Conservation (phyloP, 257 asterid genomes). For the Plantago elongata region DNA sequence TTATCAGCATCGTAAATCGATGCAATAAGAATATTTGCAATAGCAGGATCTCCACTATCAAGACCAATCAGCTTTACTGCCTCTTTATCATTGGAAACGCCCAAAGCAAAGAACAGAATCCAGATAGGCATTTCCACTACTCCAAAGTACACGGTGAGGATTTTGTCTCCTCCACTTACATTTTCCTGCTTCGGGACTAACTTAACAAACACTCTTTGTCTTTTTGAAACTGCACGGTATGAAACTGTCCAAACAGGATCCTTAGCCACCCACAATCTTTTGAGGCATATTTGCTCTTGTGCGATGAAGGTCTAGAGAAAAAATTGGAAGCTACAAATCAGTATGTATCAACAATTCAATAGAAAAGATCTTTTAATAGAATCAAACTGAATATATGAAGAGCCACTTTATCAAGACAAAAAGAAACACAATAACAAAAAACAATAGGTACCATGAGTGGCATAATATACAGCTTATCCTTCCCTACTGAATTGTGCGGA, state of each 20-base stretch:
- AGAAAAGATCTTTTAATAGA: neutral
- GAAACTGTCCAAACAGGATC: slow-evolving; percentile 59
- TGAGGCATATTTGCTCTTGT: slow-evolving; percentile 82
- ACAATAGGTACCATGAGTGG: slow-evolving; percentile 6
- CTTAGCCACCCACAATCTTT: slow-evolving; percentile 68
- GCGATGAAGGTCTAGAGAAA: slow-evolving; percentile 81
- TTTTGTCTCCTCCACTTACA: slow-evolving; percentile 48
- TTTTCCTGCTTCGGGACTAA: slow-evolving; percentile 52
- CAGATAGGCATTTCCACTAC: slow-evolving; percentile 77
- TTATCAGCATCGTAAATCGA: slow-evolving; percentile 76
- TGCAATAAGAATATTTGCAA: slow-evolving; percentile 51
- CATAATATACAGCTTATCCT: slow-evolving; percentile 4
- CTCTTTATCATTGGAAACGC: slow-evolving; percentile 65
- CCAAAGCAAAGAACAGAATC: slow-evolving; percentile 81
- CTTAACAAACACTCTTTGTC: slow-evolving; percentile 59
- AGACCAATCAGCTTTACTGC: slow-evolving; percentile 52
- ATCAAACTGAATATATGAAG: no score
- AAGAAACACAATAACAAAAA: neutral
- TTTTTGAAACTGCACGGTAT: slow-evolving; percentile 48
- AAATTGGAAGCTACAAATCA: slow-evolving; percentile 17
- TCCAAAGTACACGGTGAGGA: slow-evolving; percentile 55
- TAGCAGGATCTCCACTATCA: slow-evolving; percentile 40
- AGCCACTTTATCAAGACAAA: neutral
- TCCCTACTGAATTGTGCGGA: slow-evolving; percentile 12
- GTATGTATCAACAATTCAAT: neutral